Base-by-base conservation (phyloP, 2,329 filamentous ascomycete species). In the Cryphonectria parasitica region DNA sequence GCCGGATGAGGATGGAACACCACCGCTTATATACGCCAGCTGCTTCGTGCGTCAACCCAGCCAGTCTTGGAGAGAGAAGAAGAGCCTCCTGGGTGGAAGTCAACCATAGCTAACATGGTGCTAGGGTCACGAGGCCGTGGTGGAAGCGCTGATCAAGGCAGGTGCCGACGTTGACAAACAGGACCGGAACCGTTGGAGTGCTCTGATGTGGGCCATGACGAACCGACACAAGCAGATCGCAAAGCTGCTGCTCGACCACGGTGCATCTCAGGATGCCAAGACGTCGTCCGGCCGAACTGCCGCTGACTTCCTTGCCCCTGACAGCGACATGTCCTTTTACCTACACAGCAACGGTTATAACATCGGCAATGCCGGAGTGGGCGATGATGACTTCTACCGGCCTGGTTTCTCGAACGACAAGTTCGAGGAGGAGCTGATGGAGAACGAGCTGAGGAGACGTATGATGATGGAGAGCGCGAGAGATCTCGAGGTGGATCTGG, bases 391-490 rank as follows among this genome's bases (percentile, higher is more conserved):
- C 80, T 99, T 98, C 78, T 99, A 99, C 74, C 94, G 92, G 75
- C 90, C 93, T 1, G 96, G 96, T 0, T 93, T 98, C 77, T 93
- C 92, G 0, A 94, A 98, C 79, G 95, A 97, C 78, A 90, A 91
- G 28, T 98, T 99, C 74, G 96, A 99, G 80, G 95, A 98, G 78
- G 96, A 99, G 79, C 91, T 98, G 87, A 95, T 95, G 3, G 96
- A 99, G 80, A 97, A 93, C 75, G 96, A 98, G 80, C 90, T 98
- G 88, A 93, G 95, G 78, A 89, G 95, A 74, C 89, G 96, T 43
- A 97, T 99, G 94, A 98, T 98, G 95, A 96, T 97, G 89, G 96
- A 99, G 79, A 99, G 96, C 78, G 95, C 96, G 7, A 91, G 97
- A 74, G 97, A 99, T 79, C 85, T 99, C 49, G 96, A 99, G 80